Base-by-base conservation (phyloP, 164 flowering plant genomes). In the Stephania yunnanensis region DNA sequence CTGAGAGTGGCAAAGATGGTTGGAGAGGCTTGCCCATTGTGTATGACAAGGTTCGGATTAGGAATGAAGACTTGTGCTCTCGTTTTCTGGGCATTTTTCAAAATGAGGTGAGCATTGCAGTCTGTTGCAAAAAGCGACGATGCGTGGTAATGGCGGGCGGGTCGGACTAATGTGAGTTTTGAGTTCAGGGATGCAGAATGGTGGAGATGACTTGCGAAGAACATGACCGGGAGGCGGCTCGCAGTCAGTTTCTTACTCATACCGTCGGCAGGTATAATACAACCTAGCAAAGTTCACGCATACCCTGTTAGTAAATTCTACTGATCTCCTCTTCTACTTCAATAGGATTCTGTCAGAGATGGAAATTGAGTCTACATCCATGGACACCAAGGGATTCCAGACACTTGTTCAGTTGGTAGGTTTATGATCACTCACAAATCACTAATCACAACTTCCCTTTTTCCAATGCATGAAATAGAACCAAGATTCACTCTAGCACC, bases 141-240 rank as follows among this genome's bases (percentile, higher is more conserved):
- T 36, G 42, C 1, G 4, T 1, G 42, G 42, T 36, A 1, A 36
- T 15, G 64, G 20, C 20, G 15, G 15, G 55, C 9, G 17, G n/a
- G 17, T 58, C 19, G 19, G 64, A 58, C 64, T 58, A 19, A 15
- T 58, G 64, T 58, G 19, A 19, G 17, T 58, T 36, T 15, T 58
- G 64, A 58, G 19, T 72, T 17, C 74, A 91, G 92, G 95, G 97
- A 52, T 91, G 96, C 83, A 81, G 80, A 81, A 91, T 92, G 96
- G 71, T 90, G 81, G 94, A 91, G 73, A 90, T 92, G 92, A 73
- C 85, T 13, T 92, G 97, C 68, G 86, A 82, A 78, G 91, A 92
- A 77, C 97, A 92, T 75, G 97, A 93, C 75, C 76, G 71, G 72
- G 66, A 80, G 29, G 91, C 93, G 9, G 93, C 94, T 2, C 80